Percentiles rank a stretch among this genome's conserved stretches.
Conservation (phyloP, 805 yeast genomes). For the Trichomonascus vanleenenianus region DNA sequence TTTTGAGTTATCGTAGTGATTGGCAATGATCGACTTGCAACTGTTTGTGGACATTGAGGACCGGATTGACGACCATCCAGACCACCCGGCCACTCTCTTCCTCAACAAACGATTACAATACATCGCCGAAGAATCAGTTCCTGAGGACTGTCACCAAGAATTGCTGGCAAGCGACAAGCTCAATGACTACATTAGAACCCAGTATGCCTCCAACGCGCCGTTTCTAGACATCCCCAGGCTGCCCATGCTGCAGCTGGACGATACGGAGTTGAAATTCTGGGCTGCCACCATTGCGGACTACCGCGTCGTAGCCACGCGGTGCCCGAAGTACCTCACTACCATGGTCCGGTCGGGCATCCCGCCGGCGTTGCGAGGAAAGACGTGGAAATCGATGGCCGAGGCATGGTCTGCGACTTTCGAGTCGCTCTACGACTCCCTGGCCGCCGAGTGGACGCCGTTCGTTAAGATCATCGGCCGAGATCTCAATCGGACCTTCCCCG, state of each 20-base stretch:
- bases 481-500: constrained; percentile 53
- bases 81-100: background rate
- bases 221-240: constrained; percentile 15
- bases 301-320: constrained; percentile 22
- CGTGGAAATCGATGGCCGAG: constrained; percentile 29
- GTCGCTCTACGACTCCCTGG: constrained; percentile 32
- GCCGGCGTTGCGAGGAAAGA: constrained; percentile 28
- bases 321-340: constrained; percentile 25
- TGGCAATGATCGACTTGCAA: constrained; percentile 12
- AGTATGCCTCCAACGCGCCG: constrained; percentile 3
- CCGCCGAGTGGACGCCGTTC: constrained; percentile 36
- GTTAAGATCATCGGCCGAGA: constrained; percentile 46
- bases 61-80: constrained; percentile 13
- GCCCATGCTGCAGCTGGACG: constrained; percentile 1
- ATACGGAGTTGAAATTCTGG: constrained; percentile 29
- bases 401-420: constrained; percentile 25
- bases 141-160: background rate
- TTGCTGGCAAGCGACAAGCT: constrained; percentile 9
- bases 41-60: constrained; percentile 12
- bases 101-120: background rate
- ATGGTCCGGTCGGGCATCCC: constrained; percentile 30
- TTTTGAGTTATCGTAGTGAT: no score
- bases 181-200: constrained; percentile 4
- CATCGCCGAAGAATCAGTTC: background rate
- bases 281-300: constrained; percentile 28